Evolutionary conservation across 2,329 filamentous ascomycete species (phyloP), one percentile per base, ranked within the genome.

Genomic region (Coniochaeta sp.): DNA sequence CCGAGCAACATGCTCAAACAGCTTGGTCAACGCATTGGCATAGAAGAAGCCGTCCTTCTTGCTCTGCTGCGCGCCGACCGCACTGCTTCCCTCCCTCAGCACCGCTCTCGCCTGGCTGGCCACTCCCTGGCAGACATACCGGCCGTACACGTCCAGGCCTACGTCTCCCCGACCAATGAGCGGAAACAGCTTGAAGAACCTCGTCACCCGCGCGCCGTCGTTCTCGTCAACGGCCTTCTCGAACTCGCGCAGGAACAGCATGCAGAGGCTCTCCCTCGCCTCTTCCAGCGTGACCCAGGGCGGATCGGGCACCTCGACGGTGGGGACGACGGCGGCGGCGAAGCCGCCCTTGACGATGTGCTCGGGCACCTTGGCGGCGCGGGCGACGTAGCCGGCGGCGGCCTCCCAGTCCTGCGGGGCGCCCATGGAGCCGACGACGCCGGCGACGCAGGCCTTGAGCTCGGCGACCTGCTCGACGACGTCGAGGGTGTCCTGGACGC

Each of bases 401-500:
- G 91, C 95, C 74, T 99, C 95, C 95, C 95, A 99, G 77, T 99
- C 95, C 74, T 99, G 95, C 47, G 95, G 91, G 4, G 93, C 93
- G 36, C 93, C 95, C 95, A 99, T 99, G 62, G 90, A 96, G 19
- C 93, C 95, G 28, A 93, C 88, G 12, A 98, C 93, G 50, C 95
- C 95, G 62, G 97, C 86, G 38, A 98, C 91, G 72, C 95, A 99
- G 9, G 95, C 90, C 76, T 98, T 98, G 65, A 99, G 87, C 79
- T 99, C 95, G 5, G 91, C 90, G 16, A 99, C 93, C 76, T 97
- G 93, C 74, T 98, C 93, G 12, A 98, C 95, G 3, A 98, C 92
- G 9, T 89, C 84, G 60, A 99, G 78, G 0, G 95, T 98, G 57
- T 92, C 88, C 72, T 95, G 93, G 9, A 99, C 93, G 30, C 92